Percentiles rank a stretch among this genome's conserved stretches.
Conservation (phyloP, 352 stramenopile species). For the Thraustochytrium sp. region DNA sequence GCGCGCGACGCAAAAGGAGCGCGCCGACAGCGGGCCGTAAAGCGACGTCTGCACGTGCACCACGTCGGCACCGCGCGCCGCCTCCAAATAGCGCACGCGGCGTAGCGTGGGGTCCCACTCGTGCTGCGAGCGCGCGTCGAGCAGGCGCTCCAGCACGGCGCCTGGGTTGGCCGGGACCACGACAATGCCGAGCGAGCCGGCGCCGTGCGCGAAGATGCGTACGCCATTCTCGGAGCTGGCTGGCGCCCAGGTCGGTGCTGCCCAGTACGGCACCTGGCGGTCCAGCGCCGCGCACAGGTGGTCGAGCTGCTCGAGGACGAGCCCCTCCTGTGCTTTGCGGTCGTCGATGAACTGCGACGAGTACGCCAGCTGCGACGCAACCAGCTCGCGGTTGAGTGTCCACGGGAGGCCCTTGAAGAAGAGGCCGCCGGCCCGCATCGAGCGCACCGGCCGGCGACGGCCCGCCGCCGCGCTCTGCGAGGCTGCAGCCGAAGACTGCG, state of each 20-base stretch:
- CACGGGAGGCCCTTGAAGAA: background rate
- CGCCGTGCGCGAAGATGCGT: background rate
- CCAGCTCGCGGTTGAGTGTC: background rate
- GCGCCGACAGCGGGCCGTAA: background rate
- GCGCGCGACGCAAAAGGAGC: conserved; percentile 15
- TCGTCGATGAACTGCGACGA: background rate
- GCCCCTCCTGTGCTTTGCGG: background rate
- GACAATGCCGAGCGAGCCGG: background rate
- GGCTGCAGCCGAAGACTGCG: too few species aligned
- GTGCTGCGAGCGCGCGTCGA: background rate
- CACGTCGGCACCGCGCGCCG: background rate
- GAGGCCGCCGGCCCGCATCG: too few species aligned
- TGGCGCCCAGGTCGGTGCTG: background rate
- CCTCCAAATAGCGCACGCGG: background rate
- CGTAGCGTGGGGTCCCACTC: background rate
- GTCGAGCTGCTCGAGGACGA: background rate
- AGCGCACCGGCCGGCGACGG: too few species aligned
- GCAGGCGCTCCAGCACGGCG: background rate
- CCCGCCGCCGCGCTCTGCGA: too few species aligned
- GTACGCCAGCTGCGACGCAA: background rate
- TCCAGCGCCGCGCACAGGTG: background rate
- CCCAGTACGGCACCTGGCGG: background rate
- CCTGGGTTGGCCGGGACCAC: background rate
- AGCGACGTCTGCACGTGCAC: conserved; percentile 17
- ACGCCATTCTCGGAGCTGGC: background rate